A percentile compares a stretch with the other conserved stretches of the same genome.
These are phyloP conservation scores for Chlamydomonas schloesseri DNA, from an alignment of 139 green algal species.

Conservation along the genomic window DNA sequence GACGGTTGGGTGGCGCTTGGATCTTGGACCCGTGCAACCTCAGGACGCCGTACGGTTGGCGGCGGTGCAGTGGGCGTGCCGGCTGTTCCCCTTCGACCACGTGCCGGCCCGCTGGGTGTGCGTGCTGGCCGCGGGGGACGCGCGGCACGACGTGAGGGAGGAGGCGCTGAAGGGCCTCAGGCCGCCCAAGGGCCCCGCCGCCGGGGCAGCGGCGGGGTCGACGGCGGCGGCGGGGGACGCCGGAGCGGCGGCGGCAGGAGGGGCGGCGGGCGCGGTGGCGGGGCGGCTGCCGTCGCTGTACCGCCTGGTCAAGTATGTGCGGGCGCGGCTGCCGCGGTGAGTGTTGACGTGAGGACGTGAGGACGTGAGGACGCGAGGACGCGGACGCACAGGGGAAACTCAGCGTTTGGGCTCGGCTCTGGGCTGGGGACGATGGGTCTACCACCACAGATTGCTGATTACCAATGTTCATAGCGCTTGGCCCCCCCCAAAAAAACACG, in stretches of 20 bases:
- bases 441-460: too few species aligned
- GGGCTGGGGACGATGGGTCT: too few species aligned
- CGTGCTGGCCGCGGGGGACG: constrained; percentile 72
- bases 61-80: constrained; percentile 85
- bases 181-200: not conserved
- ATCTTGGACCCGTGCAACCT: too few species aligned
- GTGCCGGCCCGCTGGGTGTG: constrained; percentile 59
- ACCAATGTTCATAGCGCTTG: too few species aligned
- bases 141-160: constrained; percentile 67
- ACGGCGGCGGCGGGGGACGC: not conserved
- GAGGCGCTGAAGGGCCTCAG: constrained; percentile 39
- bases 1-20: too few species aligned
- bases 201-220: not conserved
- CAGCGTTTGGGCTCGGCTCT: too few species aligned
- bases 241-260: too few species aligned
- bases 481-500: too few species aligned
- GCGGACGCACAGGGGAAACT: too few species aligned
- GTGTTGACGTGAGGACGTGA: too few species aligned
- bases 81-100: constrained; percentile 82
- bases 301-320: constrained; percentile 13
- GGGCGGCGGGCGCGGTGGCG: not conserved
- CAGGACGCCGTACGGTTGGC: constrained; percentile 72
- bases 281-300: constrained; percentile 10
- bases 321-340: constrained; percentile 12
- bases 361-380: too few species aligned